Evolutionary conservation across 768 basidiomycete species (phyloP).

Genomic region (Tylopilus balloui): DNA sequence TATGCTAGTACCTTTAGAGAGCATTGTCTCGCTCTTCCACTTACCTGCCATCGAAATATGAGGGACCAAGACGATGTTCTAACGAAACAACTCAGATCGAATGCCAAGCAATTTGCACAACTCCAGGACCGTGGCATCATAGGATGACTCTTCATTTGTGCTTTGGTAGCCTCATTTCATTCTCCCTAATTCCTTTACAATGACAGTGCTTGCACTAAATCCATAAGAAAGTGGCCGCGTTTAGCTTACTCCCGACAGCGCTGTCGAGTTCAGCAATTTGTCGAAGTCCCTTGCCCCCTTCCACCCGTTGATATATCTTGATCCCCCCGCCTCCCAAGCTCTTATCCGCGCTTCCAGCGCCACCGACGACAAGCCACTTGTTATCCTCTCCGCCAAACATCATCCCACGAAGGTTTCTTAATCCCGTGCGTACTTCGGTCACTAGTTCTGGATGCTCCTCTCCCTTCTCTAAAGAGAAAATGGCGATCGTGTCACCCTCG

Average conservation of each 20-base stretch:
- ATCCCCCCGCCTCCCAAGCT: constrained; percentile 62
- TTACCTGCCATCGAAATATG: no score
- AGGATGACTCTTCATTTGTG: constrained; percentile 14
- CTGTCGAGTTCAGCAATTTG: constrained; percentile 44
- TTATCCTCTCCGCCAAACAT: constrained; percentile 59
- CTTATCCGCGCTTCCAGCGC: constrained; percentile 45
- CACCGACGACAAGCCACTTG: constrained; percentile 61
- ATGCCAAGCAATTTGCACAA: constrained; percentile 32
- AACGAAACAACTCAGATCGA: constrained; percentile 40
- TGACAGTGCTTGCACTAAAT: constrained; percentile 1
- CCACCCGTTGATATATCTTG: constrained; percentile 63
- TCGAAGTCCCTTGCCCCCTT: constrained; percentile 53
- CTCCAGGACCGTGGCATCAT: constrained; percentile 42
- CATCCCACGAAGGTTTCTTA: constrained; percentile 69
- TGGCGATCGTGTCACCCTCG: constrained; percentile 67
- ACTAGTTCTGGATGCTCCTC: constrained; percentile 46
- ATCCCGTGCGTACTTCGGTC: constrained; percentile 61
- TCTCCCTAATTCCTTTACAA: neutral
- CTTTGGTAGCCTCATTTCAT: neutral
- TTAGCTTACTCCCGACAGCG: constrained; percentile 33
- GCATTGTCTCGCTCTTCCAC: no score
- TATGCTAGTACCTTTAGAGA: no score
- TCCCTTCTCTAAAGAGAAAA: constrained; percentile 52
- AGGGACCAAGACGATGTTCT: constrained; percentile 49
- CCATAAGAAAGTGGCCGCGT: constrained; percentile 38